A percentile compares a stretch with the other conserved stretches of the same genome.
Evolutionary conservation across 768 basidiomycete species (phyloP).

Genomic region (Agrocybe praecox): DNA sequence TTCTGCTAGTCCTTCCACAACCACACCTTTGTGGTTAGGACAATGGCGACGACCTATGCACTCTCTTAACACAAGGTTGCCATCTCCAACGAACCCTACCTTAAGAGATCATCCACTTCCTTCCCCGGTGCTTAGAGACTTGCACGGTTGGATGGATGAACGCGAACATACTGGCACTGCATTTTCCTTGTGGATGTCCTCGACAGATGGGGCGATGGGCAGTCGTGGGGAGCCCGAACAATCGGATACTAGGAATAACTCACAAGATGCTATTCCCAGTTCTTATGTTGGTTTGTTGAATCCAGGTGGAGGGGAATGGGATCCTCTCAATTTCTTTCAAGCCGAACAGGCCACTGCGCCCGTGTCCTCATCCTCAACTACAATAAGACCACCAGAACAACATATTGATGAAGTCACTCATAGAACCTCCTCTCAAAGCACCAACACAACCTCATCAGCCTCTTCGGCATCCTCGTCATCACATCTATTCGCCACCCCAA

Average conservation of each 20-base stretch:
- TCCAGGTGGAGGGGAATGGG: neutral
- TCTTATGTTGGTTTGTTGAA: neutral
- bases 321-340: neutral
- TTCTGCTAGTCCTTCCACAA: neutral
- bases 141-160: constrained; percentile 25
- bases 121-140: constrained; percentile 22
- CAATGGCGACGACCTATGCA: neutral
- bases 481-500: neutral
- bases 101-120: constrained; percentile 22
- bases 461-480: neutral
- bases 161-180: constrained; percentile 2
- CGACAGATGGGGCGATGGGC: neutral
- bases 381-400: no score
- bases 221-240: neutral
- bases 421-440: no score
- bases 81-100: neutral
- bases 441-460: no score
- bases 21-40: neutral
- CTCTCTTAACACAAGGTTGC: neutral
- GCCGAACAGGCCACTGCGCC: neutral
- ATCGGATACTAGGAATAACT: neutral
- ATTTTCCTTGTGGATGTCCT: neutral
- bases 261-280: neutral
- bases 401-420: no score
- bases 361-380: neutral